Conservation (phyloP, 805 yeast genomes). For the Zygotorulaspora danielsina region DNA sequence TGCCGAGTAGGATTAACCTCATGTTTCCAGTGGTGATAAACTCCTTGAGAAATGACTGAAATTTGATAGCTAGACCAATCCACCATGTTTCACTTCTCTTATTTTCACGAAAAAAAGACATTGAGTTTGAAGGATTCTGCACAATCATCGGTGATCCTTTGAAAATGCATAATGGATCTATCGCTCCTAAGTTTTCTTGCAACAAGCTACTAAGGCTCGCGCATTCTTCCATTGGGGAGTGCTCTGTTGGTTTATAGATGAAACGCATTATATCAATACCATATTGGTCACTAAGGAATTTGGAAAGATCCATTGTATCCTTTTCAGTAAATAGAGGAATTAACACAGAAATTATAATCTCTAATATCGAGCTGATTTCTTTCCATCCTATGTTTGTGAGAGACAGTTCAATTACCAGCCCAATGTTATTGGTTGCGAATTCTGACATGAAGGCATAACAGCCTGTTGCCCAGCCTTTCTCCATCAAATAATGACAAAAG, state of each 20-base stretch:
- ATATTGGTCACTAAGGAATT: constrained; percentile 45
- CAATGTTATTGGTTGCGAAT: constrained; percentile 36
- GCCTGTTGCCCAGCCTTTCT: constrained; percentile 35
- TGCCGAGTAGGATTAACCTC: constrained; percentile 37
- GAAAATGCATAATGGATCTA: constrained; percentile 41
- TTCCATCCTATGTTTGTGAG: constrained; percentile 46
- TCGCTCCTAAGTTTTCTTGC: constrained; percentile 35
- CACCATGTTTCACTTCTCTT: constrained; percentile 40
- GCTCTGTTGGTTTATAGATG: constrained; percentile 38
- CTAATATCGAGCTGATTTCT: constrained; percentile 36
- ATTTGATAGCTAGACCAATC: constrained; percentile 38
- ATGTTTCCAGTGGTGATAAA: constrained; percentile 35
- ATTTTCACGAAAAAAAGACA: constrained; percentile 29
- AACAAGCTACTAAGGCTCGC: constrained; percentile 39
- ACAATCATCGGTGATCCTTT: constrained; percentile 39
- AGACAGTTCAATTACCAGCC: constrained; percentile 47
- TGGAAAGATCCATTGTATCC: constrained; percentile 32
- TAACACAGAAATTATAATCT: constrained; percentile 31
- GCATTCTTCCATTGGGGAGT: constrained; percentile 47
- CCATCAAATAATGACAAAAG: constrained; percentile 40
- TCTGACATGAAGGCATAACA: constrained; percentile 43
- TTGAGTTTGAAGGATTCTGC: constrained; percentile 8
- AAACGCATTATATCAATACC: constrained; percentile 46
- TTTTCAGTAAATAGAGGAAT: constrained; percentile 17
- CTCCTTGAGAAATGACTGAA: constrained; percentile 33